Evolutionary conservation across 225 moss, liverwort and hornwort species (phyloP), one percentile per base, ranked within the genome.

Genomic region (Marchantia paleacea): DNA sequence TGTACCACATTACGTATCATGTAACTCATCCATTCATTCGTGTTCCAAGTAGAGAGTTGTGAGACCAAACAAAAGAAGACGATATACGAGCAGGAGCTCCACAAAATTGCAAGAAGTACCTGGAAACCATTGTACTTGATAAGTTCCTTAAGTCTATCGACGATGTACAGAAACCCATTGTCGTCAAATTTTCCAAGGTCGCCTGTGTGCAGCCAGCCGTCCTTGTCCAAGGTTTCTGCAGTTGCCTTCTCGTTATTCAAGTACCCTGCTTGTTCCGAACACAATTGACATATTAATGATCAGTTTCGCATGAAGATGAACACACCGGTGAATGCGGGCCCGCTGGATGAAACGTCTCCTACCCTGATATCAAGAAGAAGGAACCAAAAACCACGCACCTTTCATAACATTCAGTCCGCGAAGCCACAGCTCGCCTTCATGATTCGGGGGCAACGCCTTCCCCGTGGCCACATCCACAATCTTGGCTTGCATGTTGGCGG

Each of bases 61-160:
- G 2, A 39, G 2, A n/a, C n/a, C n/a, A n/a, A n/a, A n/a, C n/a
- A n/a, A n/a, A n/a, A n/a, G n/a, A n/a, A n/a, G n/a, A n/a, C n/a
- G n/a, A n/a, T n/a, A n/a, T 39, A 39, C 39, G 39, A 39, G 39
- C 39, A 39, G 39, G 39, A 39, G 39, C 39, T 39, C 39, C 39
- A 39, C 14, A 14, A 39, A 18, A 69, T 39, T 19, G 19, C 0
- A 24, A 0, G 7, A 24, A 16, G 24, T 20, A 93, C 92, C 86
- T 96, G 96, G 76, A 86, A 82, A 47, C 92, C 96, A 52, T 92
- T 96, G 82, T 87, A 94, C 77, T 94, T 94, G 81, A 96, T 92
- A 24, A 94, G 81, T 81, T 96, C 94, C 83, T 92, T 94, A 4
- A 96, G 84, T 76, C 94, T 91, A 26, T 92, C 94, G 14, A 96